Evolutionary conservation across 169 alveolate species (phyloP).

Genomic region (Plasmodium gaboni): DNA sequence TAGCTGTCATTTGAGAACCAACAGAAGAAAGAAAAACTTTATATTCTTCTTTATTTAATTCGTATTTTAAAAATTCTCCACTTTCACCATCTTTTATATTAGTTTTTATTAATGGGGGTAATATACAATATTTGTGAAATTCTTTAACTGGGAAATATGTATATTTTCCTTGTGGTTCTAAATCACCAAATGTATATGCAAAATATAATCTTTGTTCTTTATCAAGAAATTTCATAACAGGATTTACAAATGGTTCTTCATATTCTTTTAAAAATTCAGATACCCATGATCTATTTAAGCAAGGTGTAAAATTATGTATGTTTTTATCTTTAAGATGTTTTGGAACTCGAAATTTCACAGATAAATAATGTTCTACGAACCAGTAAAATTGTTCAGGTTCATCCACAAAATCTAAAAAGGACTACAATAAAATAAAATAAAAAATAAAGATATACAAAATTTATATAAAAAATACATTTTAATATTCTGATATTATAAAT

Average conservation of each 20-base stretch:
- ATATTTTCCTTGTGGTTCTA: constrained; percentile 42
- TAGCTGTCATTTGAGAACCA: constrained; percentile 34
- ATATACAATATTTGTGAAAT: constrained; percentile 41
- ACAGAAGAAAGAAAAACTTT: constrained; percentile 25
- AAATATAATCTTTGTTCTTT: constrained; percentile 31
- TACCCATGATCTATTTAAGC: constrained; percentile 42
- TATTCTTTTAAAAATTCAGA: constrained; percentile 46
- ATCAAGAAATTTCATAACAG: constrained; percentile 17
- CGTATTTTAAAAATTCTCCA: constrained; percentile 8
- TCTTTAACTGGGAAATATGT: constrained; percentile 37
- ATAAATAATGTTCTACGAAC: constrained; percentile 55
- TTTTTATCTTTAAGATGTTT: constrained; percentile 2
- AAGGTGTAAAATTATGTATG: constrained; percentile 4
- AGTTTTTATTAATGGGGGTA: constrained; percentile 49
- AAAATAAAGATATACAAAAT: neutral
- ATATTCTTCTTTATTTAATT: constrained; percentile 44
- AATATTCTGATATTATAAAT: too few relatives aligned
- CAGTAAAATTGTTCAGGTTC: constrained; percentile 75
- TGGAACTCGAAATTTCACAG: constrained; percentile 45
- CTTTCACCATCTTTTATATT: constrained; percentile 1
- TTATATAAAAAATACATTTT: too few relatives aligned
- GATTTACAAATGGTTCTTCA: constrained; percentile 38
- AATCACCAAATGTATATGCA: neutral
- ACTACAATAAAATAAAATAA: constrained; percentile 10
- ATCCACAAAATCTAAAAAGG: constrained; percentile 62